Conservation (phyloP, 257 asterid genomes). For the Fraxinus quadrangulata region DNA sequence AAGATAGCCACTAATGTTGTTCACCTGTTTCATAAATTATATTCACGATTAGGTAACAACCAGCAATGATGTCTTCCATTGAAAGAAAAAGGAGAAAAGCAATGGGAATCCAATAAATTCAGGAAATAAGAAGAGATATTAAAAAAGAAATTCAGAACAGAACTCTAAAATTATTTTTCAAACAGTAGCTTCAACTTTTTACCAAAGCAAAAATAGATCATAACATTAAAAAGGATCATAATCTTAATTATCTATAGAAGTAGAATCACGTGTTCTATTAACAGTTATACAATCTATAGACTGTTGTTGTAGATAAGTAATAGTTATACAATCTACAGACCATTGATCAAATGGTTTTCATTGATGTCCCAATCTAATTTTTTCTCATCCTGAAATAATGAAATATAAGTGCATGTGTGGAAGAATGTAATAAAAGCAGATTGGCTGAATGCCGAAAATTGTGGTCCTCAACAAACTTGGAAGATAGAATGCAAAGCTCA, state of each 20-base stretch:
- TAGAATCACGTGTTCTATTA: background rate
- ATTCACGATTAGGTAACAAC: background rate
- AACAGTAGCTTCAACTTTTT: background rate
- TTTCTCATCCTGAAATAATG: background rate
- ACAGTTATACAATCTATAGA: background rate
- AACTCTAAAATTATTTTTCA: background rate
- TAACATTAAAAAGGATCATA: background rate
- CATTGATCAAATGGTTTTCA: background rate
- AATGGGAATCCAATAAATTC: background rate
- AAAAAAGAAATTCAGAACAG: background rate
- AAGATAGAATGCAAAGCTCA: background rate
- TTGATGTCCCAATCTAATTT: background rate
- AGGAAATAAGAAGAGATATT: slow-evolving; percentile 7
- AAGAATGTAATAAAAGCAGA: background rate
- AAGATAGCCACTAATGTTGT: slow-evolving; percentile 96
- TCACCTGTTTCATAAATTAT: slow-evolving; percentile 64
- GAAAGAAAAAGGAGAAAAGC: slow-evolving; percentile 12
- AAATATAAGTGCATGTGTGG: background rate
- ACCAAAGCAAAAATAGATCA: background rate
- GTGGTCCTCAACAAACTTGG: background rate
- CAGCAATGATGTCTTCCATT: background rate
- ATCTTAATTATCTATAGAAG: background rate
- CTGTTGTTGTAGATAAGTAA: background rate
- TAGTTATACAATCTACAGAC: background rate
- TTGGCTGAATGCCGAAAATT: background rate